Evolutionary conservation across 1,139 yeast genomes (phyloP).

Genomic region (Lodderomyces theae): DNA sequence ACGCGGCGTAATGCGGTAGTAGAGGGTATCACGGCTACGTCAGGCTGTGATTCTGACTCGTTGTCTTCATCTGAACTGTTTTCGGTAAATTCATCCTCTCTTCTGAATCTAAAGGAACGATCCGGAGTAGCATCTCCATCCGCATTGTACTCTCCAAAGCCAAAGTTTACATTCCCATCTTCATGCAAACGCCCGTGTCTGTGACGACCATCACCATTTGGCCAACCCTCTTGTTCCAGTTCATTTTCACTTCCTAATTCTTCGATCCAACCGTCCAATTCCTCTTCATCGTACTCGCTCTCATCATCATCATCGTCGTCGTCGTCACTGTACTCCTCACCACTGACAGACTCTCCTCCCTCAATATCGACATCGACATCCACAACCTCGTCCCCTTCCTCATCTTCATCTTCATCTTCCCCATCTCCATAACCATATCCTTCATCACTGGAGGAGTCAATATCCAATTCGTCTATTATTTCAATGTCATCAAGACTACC

Average conservation of each 20-base stretch:
- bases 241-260: conserved; percentile 14
- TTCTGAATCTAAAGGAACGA: conserved; percentile 12
- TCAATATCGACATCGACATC: conserved; percentile 18
- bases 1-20: conserved; percentile 12
- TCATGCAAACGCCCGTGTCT: not conserved
- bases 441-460: conserved; percentile 26
- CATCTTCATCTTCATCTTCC: conserved; percentile 16
- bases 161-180: not conserved
- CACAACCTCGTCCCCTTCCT: conserved; percentile 24
- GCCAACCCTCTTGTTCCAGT: not conserved
- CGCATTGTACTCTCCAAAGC: not conserved
- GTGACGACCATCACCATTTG: not conserved
- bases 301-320: conserved; percentile 30
- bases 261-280: conserved; percentile 25
- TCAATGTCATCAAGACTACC: conserved; percentile 38
- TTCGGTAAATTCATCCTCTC: conserved; percentile 21
- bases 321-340: conserved; percentile 32
- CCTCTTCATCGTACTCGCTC: conserved; percentile 41
- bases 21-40: conserved; percentile 14
- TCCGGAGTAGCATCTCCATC: not conserved
- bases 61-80: conserved; percentile 19
- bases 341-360: conserved; percentile 33
- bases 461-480: conserved; percentile 41
- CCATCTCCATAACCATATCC: conserved; percentile 26
- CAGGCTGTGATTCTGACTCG: conserved; percentile 19